Evolutionary conservation across 2,329 filamentous ascomycete species (phyloP).

Genomic region (Talaromyces marneffei): DNA sequence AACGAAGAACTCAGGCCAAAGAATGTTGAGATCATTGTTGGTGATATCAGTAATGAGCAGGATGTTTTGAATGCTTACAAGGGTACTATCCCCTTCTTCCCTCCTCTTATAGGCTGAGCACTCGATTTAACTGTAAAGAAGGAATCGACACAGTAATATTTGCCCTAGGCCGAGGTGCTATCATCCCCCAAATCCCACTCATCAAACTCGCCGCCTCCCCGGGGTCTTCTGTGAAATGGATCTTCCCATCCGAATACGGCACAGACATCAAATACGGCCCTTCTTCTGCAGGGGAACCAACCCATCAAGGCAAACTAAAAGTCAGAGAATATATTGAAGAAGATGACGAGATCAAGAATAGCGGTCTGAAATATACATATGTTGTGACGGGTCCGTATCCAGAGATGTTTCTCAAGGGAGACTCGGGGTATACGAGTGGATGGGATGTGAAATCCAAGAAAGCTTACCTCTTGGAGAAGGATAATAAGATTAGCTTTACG

Average conservation of each 20-base stretch:
- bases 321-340: slow-evolving; percentile 56
- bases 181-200: slow-evolving; percentile 57
- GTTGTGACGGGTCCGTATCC: slow-evolving; percentile 65
- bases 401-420: slow-evolving; percentile 53
- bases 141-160: slow-evolving; percentile 61
- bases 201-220: slow-evolving; percentile 53
- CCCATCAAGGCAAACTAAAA: slow-evolving; percentile 64
- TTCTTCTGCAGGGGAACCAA: slow-evolving; percentile 54
- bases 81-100: slow-evolving; percentile 25
- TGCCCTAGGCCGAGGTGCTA: slow-evolving; percentile 57
- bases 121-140: slow-evolving; percentile 17
- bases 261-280: slow-evolving; percentile 60
- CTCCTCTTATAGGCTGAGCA: not conserved
- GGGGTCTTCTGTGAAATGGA: slow-evolving; percentile 52
- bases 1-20: slow-evolving; percentile 36
- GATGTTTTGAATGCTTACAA: slow-evolving; percentile 54
- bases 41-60: slow-evolving; percentile 48
- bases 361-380: slow-evolving; percentile 56
- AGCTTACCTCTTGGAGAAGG: slow-evolving; percentile 57
- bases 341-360: slow-evolving; percentile 39
- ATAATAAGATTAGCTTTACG: slow-evolving; percentile 60
- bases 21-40: slow-evolving; percentile 52
- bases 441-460: slow-evolving; percentile 55
- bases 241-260: slow-evolving; percentile 64
- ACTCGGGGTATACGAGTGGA: slow-evolving; percentile 45